Evolutionary conservation across 2,329 filamentous ascomycete species (phyloP), one percentile per base, ranked within the genome.

Genomic region (Pseudocercospora ulei): DNA sequence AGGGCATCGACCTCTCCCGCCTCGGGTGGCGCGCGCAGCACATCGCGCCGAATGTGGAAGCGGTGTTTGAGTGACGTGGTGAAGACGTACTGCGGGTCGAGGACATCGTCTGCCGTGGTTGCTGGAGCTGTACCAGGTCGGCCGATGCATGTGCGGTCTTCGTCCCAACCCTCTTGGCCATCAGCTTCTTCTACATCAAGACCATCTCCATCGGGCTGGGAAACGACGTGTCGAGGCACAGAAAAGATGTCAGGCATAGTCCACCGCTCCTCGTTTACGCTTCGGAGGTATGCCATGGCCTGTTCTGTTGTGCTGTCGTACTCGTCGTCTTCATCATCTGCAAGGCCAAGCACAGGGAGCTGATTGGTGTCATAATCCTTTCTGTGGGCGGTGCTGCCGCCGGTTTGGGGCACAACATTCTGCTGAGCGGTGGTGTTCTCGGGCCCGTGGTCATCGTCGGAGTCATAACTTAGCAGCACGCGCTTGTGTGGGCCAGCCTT

Each of bases 71-170:
- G 71, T 2, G 75, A 70, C 25, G 68, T 61, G 55, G 80, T 82
- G 61, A 85, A 93, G 25, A 72, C 72, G 16, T 76, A 65, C 57
- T 76, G 74, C 0, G 82, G 71, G 39, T 56, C 39, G 11, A 14
- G 14, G 12, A 52, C 39, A 13, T 26, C 9, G 33, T 59, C 56
- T 7, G 56, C 54, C 6, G 51, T 44, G 1, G 52, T 41, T 7
- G 38, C n/a, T 12, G 58, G 43, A 17, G 60, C 53, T 11, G 57
- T 50, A 7, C 68, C 63, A 0, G 74, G 70, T 2, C 71, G 67
- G 3, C 78, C 81, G 14, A 80, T 75, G 58, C 85, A 94, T 23
- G 83, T 81, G 33, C 85, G 86, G 50, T 93, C 82, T 9, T 76
- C 66, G 57, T 83, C 90, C 55, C 76, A 76, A 26, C 72, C 66